Percentiles rank a stretch among this genome's conserved stretches.
Evolutionary conservation across 495 filamentous ascomycete genomes (phyloP).

Genomic region (Hyphodiscus hymeniophilus): DNA sequence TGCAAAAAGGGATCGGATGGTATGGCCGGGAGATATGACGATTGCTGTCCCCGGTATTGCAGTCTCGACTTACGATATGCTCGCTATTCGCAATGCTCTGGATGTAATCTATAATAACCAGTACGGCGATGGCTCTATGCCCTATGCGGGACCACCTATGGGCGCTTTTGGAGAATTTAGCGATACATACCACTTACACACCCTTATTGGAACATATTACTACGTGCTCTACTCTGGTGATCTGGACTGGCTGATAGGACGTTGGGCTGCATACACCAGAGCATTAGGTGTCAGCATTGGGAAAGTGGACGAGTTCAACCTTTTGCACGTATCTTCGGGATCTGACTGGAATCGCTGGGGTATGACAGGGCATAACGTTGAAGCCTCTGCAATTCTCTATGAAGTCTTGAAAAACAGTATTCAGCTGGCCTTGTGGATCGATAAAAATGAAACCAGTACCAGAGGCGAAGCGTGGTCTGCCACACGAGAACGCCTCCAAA

Average conservation of each 20-base stretch:
- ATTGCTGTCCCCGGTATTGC: slow-evolving; percentile 39
- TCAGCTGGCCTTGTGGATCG: slow-evolving; percentile 26
- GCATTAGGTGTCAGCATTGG: slow-evolving; percentile 44
- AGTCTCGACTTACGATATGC: slow-evolving; percentile 36
- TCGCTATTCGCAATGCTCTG: slow-evolving; percentile 35
- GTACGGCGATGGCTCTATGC: slow-evolving; percentile 39
- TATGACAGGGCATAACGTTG: slow-evolving; percentile 43
- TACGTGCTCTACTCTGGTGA: slow-evolving; percentile 53
- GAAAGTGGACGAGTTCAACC: slow-evolving; percentile 40
- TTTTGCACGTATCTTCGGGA: slow-evolving; percentile 44
- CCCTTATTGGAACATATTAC: slow-evolving; percentile 51
- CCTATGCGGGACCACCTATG: slow-evolving; percentile 53
- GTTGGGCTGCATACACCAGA: slow-evolving; percentile 39
- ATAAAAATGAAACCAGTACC: not conserved
- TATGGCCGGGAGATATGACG: slow-evolving; percentile 46
- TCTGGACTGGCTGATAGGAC: slow-evolving; percentile 36
- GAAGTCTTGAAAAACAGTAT: slow-evolving; percentile 27
- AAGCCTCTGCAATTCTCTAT: slow-evolving; percentile 32
- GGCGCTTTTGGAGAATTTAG: slow-evolving; percentile 42
- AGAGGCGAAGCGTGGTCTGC: slow-evolving; percentile 13
- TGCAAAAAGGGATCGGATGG: slow-evolving; percentile 48
- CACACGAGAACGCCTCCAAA: slow-evolving; percentile 12
- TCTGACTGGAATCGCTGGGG: slow-evolving; percentile 46
- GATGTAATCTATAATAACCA: slow-evolving; percentile 36
- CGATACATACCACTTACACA: slow-evolving; percentile 56